A percentile compares a stretch with the other conserved stretches of the same genome.
These are phyloP conservation scores for Amniculicola lignicola DNA, from an alignment of 495 filamentous ascomycete species.

Conservation along the genomic window DNA sequence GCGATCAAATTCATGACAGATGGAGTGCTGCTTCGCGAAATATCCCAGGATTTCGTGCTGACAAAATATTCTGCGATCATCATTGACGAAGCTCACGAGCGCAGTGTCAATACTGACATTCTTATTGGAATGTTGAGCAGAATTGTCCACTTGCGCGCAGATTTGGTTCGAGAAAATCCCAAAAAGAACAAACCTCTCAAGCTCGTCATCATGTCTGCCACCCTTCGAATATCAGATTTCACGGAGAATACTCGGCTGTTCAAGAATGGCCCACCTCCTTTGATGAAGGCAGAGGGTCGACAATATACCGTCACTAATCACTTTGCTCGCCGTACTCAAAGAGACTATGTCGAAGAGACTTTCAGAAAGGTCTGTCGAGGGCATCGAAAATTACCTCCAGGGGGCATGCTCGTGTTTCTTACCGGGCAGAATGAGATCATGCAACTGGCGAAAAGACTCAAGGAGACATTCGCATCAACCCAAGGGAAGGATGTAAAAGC, in stretches of 20 bases:
- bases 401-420: conserved; percentile 91
- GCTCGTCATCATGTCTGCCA: conserved; percentile 97
- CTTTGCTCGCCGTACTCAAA: conserved; percentile 76
- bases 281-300: conserved; percentile 89
- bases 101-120: conserved; percentile 96
- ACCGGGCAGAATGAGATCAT: conserved; percentile 92
- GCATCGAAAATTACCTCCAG: conserved; percentile 85
- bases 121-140: conserved; percentile 93
- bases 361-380: conserved; percentile 85
- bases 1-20: conserved; percentile 99
- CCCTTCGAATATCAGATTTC: conserved; percentile 85
- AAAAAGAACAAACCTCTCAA: conserved; percentile 71
- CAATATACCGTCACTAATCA: conserved; percentile 89
- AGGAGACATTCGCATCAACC: conserved; percentile 64
- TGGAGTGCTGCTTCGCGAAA: conserved; percentile 89
- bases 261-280: conserved; percentile 66
- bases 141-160: conserved; percentile 73
- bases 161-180: conserved; percentile 59
- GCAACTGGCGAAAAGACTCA: conserved; percentile 71
- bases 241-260: conserved; percentile 80
- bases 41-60: conserved; percentile 83
- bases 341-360: conserved; percentile 85
- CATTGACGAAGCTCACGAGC: conserved; percentile 96
- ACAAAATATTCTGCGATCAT: conserved; percentile 92
- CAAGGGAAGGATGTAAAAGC: conserved; percentile 50